Base-by-base conservation (phyloP, 2,329 filamentous ascomycete species). In the Fusarium annulatum region DNA sequence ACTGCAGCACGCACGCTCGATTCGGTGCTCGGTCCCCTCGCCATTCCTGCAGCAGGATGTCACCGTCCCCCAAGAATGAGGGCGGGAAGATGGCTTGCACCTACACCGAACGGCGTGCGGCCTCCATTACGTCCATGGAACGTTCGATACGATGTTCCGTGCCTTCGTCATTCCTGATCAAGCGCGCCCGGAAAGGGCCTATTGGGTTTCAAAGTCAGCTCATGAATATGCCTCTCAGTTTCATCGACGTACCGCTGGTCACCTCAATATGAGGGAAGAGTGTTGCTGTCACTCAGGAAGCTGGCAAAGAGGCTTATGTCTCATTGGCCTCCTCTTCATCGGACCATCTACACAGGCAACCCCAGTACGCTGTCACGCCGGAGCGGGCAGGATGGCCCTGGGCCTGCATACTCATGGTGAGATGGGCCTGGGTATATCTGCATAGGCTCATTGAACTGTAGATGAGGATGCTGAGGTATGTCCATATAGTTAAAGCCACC, bases 401-500 rank as follows among this genome's bases (percentile, higher is more conserved):
- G 21, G 53, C 36, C 19, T 67, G 45, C 64, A 4, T 55, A 62
- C 9, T 23, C 42, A 12, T 19, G 18, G 10, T 39, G 39, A 11
- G 42, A 36, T 19, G 36, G 36, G 12, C 28, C 34, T 14, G 15
- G 30, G 3, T 63, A 63, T 34, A 48, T 28, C 42, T 45, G 53
- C 14, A 45, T 5, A 11, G 34, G 36, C 12, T 53, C 48, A n/a
- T 34, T 8, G 21, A 36, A 23, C 9, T 58, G 59, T n/a, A 21
- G 19, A 9, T 19, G 39, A 21, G 61, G 61, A 18, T 38, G 28
- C 4, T 56, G 64, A 2, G 53, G 30, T 7, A 45, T 33, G 12
- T 49, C 55, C 71, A 68, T 71, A 10, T 67, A 70, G 2, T 26
- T 28, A 4, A 56, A 64, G 21, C 58, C 53, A 6, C 26, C 41